Conservation (phyloP, 2,329 filamentous ascomycete genomes). For the Fusarium paranaense region DNA sequence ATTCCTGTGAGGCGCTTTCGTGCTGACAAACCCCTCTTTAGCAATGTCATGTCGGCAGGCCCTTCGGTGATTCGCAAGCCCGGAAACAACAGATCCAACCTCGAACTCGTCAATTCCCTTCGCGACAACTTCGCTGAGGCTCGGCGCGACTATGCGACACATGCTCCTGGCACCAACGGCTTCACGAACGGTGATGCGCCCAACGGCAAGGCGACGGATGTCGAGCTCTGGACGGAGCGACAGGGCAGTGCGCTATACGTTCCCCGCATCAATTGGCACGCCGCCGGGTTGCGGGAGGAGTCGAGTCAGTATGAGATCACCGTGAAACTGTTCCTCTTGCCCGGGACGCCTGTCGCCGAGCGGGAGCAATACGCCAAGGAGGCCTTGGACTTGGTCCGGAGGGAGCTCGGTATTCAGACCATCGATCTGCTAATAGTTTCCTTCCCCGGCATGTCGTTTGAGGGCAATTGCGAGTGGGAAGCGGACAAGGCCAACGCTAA, state of each 20-base stretch:
- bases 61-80: slow-evolving; percentile 86
- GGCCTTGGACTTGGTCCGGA: slow-evolving; percentile 82
- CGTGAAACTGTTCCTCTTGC: slow-evolving; percentile 93
- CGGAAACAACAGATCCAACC: slow-evolving; percentile 82
- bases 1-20: slow-evolving; percentile 15
- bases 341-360: slow-evolving; percentile 72
- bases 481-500: slow-evolving; percentile 71
- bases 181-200: slow-evolving; percentile 47
- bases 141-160: slow-evolving; percentile 68
- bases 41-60: slow-evolving; percentile 87
- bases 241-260: slow-evolving; percentile 75
- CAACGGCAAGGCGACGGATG: slow-evolving; percentile 34
- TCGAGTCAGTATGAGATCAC: slow-evolving; percentile 91
- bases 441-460: slow-evolving; percentile 93
- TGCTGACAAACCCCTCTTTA: slow-evolving; percentile 48
- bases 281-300: slow-evolving; percentile 82
- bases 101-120: slow-evolving; percentile 90
- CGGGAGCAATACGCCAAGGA: slow-evolving; percentile 79
- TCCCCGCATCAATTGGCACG: slow-evolving; percentile 79
- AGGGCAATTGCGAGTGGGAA: slow-evolving; percentile 89
- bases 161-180: slow-evolving; percentile 46
- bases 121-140: slow-evolving; percentile 84
- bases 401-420: slow-evolving; percentile 78
- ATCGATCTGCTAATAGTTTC: slow-evolving; percentile 93
- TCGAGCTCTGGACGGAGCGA: slow-evolving; percentile 75